A percentile compares a stretch with the other conserved stretches of the same genome.
Evolutionary conservation across 345 rosid genomes (phyloP).

Genomic region (Populus simonii): DNA sequence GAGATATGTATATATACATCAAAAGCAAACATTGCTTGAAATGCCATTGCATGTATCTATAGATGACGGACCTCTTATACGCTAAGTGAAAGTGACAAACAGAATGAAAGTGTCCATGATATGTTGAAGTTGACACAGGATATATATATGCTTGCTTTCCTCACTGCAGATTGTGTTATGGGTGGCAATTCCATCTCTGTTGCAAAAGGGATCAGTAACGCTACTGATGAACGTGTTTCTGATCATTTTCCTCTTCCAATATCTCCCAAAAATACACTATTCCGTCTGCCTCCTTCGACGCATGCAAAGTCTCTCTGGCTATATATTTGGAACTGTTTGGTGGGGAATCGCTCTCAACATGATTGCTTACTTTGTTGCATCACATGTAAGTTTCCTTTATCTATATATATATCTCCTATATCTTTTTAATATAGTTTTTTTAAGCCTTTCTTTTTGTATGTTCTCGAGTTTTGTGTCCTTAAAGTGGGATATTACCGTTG

Average conservation of each 20-base stretch:
- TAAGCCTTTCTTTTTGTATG: not conserved
- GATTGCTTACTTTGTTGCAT: slow-evolving; percentile 90
- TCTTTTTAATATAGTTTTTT: not conserved
- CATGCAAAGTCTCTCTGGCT: slow-evolving; percentile 84
- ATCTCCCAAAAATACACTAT: slow-evolving; percentile 91
- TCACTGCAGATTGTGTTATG: slow-evolving; percentile 67
- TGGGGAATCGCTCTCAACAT: slow-evolving; percentile 95
- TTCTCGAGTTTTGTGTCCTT: not conserved
- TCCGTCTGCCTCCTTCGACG: slow-evolving; percentile 81
- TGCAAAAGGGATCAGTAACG: slow-evolving; percentile 61
- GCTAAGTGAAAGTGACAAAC: too few species aligned
- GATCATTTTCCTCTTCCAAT: slow-evolving; percentile 75
- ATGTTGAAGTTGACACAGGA: too few species aligned
- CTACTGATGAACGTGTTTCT: slow-evolving; percentile 61
- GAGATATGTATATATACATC: too few species aligned
- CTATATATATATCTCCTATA: not conserved
- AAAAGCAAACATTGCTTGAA: too few species aligned
- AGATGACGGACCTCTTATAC: too few species aligned
- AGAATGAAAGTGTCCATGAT: too few species aligned
- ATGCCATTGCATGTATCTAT: too few species aligned
- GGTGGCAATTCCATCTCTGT: slow-evolving; percentile 64
- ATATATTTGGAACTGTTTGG: slow-evolving; percentile 94
- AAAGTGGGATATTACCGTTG: not conserved
- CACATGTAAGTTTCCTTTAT: slow-evolving; percentile 62
- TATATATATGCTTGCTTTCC: too few species aligned